Percentiles rank a stretch among this genome's conserved stretches.
Evolutionary conservation across 1,284 basidiomycete species (phyloP).

Genomic region (Pseudozyma pruni): DNA sequence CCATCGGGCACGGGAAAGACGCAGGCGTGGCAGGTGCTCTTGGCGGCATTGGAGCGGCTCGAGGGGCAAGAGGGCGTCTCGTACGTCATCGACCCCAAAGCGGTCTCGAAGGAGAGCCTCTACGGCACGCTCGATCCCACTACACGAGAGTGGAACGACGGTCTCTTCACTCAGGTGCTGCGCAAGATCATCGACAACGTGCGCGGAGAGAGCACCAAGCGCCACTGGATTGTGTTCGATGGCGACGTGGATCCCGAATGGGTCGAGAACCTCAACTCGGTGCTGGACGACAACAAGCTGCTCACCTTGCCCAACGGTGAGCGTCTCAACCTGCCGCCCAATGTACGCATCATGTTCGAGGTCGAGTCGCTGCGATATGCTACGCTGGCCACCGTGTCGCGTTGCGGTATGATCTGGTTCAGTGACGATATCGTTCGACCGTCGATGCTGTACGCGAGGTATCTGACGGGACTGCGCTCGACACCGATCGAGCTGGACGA

Average conservation of each 20-base stretch:
- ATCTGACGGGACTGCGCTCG: slow-evolving; percentile 80
- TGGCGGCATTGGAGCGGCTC: slow-evolving; percentile 87
- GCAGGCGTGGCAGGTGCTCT: slow-evolving; percentile 93
- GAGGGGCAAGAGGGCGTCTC: slow-evolving; percentile 92
- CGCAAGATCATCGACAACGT: slow-evolving; percentile 99
- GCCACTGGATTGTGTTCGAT: slow-evolving; percentile 99
- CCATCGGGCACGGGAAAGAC: slow-evolving; percentile 97
- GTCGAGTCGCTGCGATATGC: slow-evolving; percentile 98
- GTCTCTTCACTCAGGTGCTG: slow-evolving; percentile 95
- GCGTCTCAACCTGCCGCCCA: slow-evolving; percentile 93
- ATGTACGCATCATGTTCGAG: slow-evolving; percentile 99
- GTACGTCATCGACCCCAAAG: slow-evolving; percentile 99
- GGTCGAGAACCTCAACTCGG: slow-evolving; percentile 97
- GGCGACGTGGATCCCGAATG: slow-evolving; percentile 99
- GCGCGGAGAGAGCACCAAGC: slow-evolving; percentile 92
- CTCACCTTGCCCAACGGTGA: slow-evolving; percentile 98
- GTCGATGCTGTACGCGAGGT: slow-evolving; percentile 89
- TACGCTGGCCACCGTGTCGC: slow-evolving; percentile 97
- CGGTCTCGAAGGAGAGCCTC: slow-evolving; percentile 96
- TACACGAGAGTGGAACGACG: slow-evolving; percentile 99
- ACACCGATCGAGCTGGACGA: slow-evolving; percentile 89
- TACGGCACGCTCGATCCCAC: slow-evolving; percentile 97
- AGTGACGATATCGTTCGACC: slow-evolving; percentile 93
- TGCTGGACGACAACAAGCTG: slow-evolving; percentile 98
- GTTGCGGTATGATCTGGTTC: slow-evolving; percentile 99